Evolutionary conservation across 164 flowering plant species (phyloP).

Genomic region (Sextonia rubra): DNA sequence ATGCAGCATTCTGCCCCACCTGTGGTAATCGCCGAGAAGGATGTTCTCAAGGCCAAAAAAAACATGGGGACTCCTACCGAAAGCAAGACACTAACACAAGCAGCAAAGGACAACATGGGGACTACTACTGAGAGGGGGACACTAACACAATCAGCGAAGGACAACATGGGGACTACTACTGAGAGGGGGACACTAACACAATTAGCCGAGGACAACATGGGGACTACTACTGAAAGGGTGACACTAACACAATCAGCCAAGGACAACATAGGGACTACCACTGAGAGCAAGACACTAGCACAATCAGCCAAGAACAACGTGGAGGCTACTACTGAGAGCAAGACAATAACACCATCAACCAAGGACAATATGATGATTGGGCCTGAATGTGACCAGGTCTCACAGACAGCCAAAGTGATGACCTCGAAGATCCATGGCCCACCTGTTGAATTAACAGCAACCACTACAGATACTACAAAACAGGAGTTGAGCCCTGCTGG

Average conservation of each 20-base stretch:
- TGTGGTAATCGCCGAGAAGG: conserved; percentile 34
- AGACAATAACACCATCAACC: conserved; percentile 1
- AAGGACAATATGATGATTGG: conserved; percentile 20
- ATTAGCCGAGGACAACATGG: conserved; percentile 14
- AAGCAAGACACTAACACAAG: too few species aligned
- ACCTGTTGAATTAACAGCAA: conserved; percentile 12
- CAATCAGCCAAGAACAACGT: conserved; percentile 13
- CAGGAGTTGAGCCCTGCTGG: background rate
- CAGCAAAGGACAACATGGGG: too few species aligned
- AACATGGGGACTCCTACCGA: too few species aligned
- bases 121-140: too few species aligned
- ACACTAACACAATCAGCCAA: background rate
- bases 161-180: too few species aligned
- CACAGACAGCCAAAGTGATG: conserved; percentile 31
- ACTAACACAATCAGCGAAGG: too few species aligned
- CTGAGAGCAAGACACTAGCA: conserved; percentile 7
- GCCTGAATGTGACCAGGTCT: conserved; percentile 14
- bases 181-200: conserved; percentile 1
- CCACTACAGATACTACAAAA: background rate
- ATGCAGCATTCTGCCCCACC: background rate
- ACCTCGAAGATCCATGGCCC: conserved; percentile 39
- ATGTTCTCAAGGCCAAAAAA: conserved; percentile 4
- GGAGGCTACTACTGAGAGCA: conserved; percentile 11
- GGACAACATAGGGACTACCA: conserved; percentile 20
- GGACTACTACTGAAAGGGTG: conserved; percentile 12